Base-by-base conservation (phyloP, 257 asterid species). In the Plantago ovata region DNA sequence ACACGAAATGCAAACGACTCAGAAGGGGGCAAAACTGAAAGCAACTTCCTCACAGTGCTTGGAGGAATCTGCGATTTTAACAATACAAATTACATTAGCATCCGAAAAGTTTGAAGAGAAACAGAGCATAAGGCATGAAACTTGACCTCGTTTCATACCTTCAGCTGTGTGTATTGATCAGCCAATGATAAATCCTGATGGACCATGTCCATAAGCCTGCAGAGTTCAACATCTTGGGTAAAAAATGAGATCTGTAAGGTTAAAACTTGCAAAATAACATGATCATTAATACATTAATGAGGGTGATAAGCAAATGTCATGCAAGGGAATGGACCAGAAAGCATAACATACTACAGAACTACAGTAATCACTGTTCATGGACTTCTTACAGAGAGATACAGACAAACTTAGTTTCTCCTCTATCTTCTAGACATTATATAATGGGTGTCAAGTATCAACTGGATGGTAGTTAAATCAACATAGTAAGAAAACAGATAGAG, bases 171-270 rank as follows among this genome's bases (percentile, higher is more conserved):
- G 61, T 79, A 89, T 69, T 93, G 98, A 63, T 93, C 98, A 40
- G 97, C 97, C 86, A 88, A 77, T 51, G 95, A 86, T 66, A 93
- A 71, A 76, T 93, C 98, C 82, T 65, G 81, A 84, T 89, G 98
- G 57, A 85, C 83, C 84, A 82, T 75, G 79, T 89, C 95, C 74
- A 92, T 75, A 73, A 93, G 71, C 95, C 98, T 92, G 75, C 62
- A 60, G 50, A 54, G 44, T 11, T 62, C 58, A 71, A 66, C 22
- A 68, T 58, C 60, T 33, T 44, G 60, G 68, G 50, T 62, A 60
- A 58, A 46, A 64, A 68, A 68, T 60, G 58, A 56, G 47, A 55
- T 67, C 64, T 66, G 45, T 40, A 69, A 33, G 9, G 61, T 19
- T 21, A 56, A 39, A 28, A 1, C 33, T 28, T 28, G 33, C 33